Conservation (phyloP, 192 early-diverging fungal species). For the Coemansia furcata region DNA sequence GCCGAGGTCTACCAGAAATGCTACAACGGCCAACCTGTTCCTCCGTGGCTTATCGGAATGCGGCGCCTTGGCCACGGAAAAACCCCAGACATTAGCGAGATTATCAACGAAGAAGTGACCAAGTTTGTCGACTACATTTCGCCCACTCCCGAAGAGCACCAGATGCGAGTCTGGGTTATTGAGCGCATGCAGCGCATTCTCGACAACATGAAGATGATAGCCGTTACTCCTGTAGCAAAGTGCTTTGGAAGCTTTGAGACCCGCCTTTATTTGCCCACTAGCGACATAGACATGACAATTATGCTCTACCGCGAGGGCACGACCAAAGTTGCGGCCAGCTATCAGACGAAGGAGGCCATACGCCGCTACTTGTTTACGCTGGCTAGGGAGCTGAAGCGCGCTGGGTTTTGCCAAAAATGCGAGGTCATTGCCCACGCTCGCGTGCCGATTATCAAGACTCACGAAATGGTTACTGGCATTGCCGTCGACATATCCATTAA, state of each 20-base stretch:
- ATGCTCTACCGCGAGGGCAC: conserved; percentile 31
- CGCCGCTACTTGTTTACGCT: conserved; percentile 47
- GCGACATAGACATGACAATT: conserved; percentile 65
- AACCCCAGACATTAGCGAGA: conserved; percentile 43
- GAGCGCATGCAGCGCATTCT: conserved; percentile 57
- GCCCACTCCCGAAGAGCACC: conserved; percentile 79
- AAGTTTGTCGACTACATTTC: conserved; percentile 77
- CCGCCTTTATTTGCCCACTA: conserved; percentile 79
- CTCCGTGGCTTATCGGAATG: conserved; percentile 44
- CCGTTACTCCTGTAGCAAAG: conserved; percentile 22
- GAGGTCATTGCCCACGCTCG: conserved; percentile 67
- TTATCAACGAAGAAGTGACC: conserved; percentile 64
- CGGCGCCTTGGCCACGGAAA: conserved; percentile 31
- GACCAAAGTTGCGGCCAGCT: conserved; percentile 6
- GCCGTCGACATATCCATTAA: conserved; percentile 87
- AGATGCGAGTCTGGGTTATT: conserved; percentile 70
- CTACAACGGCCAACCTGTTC: conserved; percentile 45
- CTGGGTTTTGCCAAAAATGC: conserved; percentile 46
- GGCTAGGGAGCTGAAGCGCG: conserved; percentile 44
- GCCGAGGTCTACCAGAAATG: conserved; percentile 16
- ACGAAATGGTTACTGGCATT: conserved; percentile 69
- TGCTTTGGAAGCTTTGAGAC: conserved; percentile 94
- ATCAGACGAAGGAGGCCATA: conserved; percentile 23
- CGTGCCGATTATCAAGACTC: conserved; percentile 91
- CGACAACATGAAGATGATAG: conserved; percentile 32